Evolutionary conservation across 2,329 filamentous ascomycete genomes (phyloP).

Genomic region (Aspergillus sp.): DNA sequence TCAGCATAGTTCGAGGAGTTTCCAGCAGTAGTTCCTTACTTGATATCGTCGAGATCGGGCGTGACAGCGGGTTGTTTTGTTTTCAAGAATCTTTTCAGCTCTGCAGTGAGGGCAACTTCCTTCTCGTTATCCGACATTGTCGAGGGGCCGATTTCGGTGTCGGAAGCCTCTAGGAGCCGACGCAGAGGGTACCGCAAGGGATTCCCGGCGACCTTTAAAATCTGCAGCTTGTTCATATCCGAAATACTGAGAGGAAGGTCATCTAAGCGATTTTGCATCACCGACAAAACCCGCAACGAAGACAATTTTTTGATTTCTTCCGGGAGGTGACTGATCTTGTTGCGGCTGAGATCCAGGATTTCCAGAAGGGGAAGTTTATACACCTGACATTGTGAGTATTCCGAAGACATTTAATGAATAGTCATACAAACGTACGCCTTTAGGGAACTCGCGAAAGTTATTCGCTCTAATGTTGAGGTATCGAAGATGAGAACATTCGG

Average conservation of each 20-base stretch:
- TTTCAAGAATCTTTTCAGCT: slow-evolving; percentile 59
- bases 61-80: slow-evolving; percentile 41
- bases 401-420: background rate
- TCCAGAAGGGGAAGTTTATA: slow-evolving; percentile 84
- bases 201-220: slow-evolving; percentile 87
- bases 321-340: slow-evolving; percentile 75
- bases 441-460: slow-evolving; percentile 60
- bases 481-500: slow-evolving; percentile 48
- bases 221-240: slow-evolving; percentile 85
- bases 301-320: slow-evolving; percentile 76
- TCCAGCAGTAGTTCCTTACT: slow-evolving; percentile 24
- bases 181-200: slow-evolving; percentile 77
- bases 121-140: slow-evolving; percentile 59
- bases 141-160: slow-evolving; percentile 60
- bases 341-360: slow-evolving; percentile 88
- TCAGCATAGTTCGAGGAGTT: background rate
- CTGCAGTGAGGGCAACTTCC: slow-evolving; percentile 59
- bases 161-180: slow-evolving; percentile 65
- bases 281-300: slow-evolving; percentile 83
- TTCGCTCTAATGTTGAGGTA: slow-evolving; percentile 53
- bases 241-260: slow-evolving; percentile 80
- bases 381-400: slow-evolving; percentile 56
- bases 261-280: slow-evolving; percentile 83
- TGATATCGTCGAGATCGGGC: slow-evolving; percentile 47
- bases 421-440: slow-evolving; percentile 51